Evolutionary conservation across 2,329 filamentous ascomycete genomes (phyloP), one percentile per base, ranked within the genome.

Genomic region (Orbilia quercus): DNA sequence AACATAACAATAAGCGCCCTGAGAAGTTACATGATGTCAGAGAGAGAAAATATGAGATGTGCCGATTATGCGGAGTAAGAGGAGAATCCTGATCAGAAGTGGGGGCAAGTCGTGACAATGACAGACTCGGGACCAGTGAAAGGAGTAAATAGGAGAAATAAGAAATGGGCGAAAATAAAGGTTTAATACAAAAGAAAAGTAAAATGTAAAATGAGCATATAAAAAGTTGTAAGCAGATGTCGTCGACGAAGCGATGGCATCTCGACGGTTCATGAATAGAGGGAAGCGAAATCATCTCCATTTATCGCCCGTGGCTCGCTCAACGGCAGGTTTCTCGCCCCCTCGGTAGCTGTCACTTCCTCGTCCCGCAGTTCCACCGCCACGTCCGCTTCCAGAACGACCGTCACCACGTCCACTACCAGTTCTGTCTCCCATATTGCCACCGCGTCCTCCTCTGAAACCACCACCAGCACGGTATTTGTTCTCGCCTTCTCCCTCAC

Each of bases 301-400:
- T 45, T 59, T 72, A 20, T 51, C 25, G 28, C 67, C 67, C 34
- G 59, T 50, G 38, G 67, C 59, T 48, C 67, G 59, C 53, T 72
- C 66, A 28, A 42, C 67, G 11, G 67, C 44, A 60, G 67, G 67
- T 25, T 72, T 72, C n/a, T 72, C 67, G 25, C 34, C 22, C 34
- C 67, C 67, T 1, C 67, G 59, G 16, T 59, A 59, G 67, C 67
- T 72, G 54, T 72, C 67, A 42, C 53, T 72, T 65, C 66, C 34
- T 18, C 38, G 45, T 34, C 58, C 66, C 34, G 25, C 38, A 23
- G 64, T 42, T 44, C 55, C 65, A 20, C 51, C 64, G 23, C 66
- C 66, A 1, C 66, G 48, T 9, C 57, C 66, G 38, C 66, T 70
- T n/a, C 65, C 55, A 25, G 55, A 28, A 40, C 57, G 50, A 9